These are phyloP conservation scores for Paulownia fortunei DNA, from an alignment of 257 asterid genomes.

Conservation along the genomic window DNA sequence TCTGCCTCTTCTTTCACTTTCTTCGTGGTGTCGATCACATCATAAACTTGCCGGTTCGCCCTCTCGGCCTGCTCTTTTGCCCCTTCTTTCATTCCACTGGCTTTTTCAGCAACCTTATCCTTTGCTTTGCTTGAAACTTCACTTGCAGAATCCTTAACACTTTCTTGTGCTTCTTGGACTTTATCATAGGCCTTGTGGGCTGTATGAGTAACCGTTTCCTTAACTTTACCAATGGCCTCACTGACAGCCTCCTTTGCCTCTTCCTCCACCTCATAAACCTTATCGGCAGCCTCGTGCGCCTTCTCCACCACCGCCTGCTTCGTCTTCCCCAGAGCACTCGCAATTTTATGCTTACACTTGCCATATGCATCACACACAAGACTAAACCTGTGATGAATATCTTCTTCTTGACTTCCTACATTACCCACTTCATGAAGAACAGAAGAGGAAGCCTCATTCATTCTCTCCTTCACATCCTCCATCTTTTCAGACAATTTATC, in stretches of 20 bases:
- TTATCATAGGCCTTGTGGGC: slow-evolving; percentile 39
- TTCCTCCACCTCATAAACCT: slow-evolving; percentile 30
- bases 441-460: slow-evolving; percentile 10
- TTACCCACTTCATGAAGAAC: neutral
- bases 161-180: slow-evolving; percentile 41
- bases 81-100: slow-evolving; percentile 4
- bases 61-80: neutral
- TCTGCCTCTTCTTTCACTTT: slow-evolving; percentile 23
- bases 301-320: slow-evolving; percentile 33
- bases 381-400: slow-evolving; percentile 6
- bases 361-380: slow-evolving; percentile 67
- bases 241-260: slow-evolving; percentile 19
- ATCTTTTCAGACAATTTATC: slow-evolving; percentile 30
- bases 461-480: slow-evolving; percentile 18
- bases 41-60: neutral
- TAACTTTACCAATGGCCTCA: slow-evolving; percentile 27
- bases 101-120: neutral
- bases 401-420: slow-evolving; percentile 23
- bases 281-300: slow-evolving; percentile 25
- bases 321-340: slow-evolving; percentile 46
- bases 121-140: neutral
- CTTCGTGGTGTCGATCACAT: slow-evolving; percentile 25
- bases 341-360: slow-evolving; percentile 49
- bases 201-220: slow-evolving; percentile 23
- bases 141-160: slow-evolving; percentile 22